These are phyloP conservation scores for Quercus aquifolioides DNA, from an alignment of 306 rosid species.

Conservation along the genomic window DNA sequence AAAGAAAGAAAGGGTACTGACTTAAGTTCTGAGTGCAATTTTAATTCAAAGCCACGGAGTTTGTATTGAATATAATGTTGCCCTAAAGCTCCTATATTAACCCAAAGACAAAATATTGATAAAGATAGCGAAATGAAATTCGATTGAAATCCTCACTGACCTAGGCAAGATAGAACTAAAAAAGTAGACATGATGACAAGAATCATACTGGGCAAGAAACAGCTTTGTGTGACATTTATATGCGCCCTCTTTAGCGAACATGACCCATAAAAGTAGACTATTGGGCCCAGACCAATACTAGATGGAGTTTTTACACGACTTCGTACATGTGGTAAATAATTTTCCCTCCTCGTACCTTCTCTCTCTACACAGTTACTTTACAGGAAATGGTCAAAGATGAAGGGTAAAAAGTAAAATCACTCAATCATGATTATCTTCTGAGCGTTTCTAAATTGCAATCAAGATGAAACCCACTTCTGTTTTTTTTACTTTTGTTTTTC, in stretches of 20 bases:
- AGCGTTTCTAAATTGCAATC: background rate
- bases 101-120: too few species aligned
- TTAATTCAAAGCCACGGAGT: too few species aligned
- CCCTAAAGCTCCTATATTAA: too few species aligned
- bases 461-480: background rate
- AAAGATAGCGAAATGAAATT: too few species aligned
- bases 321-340: background rate
- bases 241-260: slow-evolving; percentile 15
- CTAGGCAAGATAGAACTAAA: background rate
- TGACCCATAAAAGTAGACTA: background rate
- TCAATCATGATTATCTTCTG: background rate
- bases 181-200: background rate
- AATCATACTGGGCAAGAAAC: background rate
- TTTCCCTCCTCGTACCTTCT: background rate
- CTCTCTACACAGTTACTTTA: too few species aligned
- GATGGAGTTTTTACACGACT: background rate
- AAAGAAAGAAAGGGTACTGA: too few species aligned
- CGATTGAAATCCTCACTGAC: background rate
- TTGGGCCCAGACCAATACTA: background rate
- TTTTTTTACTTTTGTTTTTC: background rate
- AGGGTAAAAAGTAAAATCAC: too few species aligned
- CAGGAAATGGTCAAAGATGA: background rate
- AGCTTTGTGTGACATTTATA: background rate
- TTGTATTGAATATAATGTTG: too few species aligned
- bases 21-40: too few species aligned